Conservation (phyloP, 2,329 filamentous ascomycete species). For the Fusarium nanum region DNA sequence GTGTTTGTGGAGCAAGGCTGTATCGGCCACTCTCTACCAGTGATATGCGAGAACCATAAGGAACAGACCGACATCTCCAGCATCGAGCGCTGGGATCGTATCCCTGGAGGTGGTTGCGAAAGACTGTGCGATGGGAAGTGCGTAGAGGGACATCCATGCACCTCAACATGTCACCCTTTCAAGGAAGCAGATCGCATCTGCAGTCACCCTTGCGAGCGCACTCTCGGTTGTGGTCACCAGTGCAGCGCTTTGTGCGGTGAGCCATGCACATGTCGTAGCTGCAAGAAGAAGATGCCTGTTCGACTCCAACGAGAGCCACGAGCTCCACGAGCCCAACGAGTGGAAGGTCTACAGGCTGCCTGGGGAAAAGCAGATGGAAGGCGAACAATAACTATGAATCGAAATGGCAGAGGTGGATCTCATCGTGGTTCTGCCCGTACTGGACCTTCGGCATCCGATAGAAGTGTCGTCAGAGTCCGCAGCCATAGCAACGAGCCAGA, state of each 20-base stretch:
- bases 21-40: slow-evolving; percentile 60
- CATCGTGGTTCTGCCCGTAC: background rate
- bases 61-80: slow-evolving; percentile 63
- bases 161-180: slow-evolving; percentile 32
- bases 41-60: slow-evolving; percentile 72
- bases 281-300: background rate
- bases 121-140: slow-evolving; percentile 33
- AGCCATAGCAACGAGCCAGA: background rate
- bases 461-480: background rate
- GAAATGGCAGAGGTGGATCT: background rate
- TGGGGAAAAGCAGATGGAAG: background rate
- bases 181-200: slow-evolving; percentile 47
- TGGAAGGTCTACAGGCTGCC: background rate
- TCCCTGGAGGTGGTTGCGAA: slow-evolving; percentile 36
- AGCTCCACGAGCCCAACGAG: background rate
- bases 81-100: slow-evolving; percentile 66
- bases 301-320: background rate
- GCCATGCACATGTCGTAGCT: slow-evolving; percentile 25
- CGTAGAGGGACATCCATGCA: slow-evolving; percentile 39
- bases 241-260: slow-evolving; percentile 35
- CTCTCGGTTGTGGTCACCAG: slow-evolving; percentile 36
- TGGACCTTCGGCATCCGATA: background rate
- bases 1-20: slow-evolving; percentile 55
- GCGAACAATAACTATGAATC: background rate
- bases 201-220: slow-evolving; percentile 32